phyloP scores from a whole-genome alignment of 805 yeast species.

The Saturnispora diversa region DNA sequence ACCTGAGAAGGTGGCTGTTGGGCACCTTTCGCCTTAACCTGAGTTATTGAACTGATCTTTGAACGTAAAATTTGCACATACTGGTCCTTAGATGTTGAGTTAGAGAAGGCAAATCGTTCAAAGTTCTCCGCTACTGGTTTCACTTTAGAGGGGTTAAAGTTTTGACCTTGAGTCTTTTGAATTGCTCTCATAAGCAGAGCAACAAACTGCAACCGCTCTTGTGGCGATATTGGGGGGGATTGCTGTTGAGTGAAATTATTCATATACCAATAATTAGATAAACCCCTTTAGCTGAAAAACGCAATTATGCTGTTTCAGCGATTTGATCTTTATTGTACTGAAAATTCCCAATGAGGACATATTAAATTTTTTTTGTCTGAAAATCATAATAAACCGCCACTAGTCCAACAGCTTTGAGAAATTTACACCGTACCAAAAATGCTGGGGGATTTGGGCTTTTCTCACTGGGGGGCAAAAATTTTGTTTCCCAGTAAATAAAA shows the following conservation, averaged over 20 bases:
- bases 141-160: constrained; percentile 32
- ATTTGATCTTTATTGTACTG: too few species aligned
- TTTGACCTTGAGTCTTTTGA: constrained; percentile 29
- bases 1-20: constrained; percentile 21
- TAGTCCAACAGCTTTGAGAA: too few species aligned
- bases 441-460: too few species aligned
- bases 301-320: too few species aligned
- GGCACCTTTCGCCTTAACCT: constrained; percentile 25
- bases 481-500: too few species aligned
- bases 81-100: constrained; percentile 49
- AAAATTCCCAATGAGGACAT: too few species aligned
- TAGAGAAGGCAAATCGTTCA: constrained; percentile 56
- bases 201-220: constrained; percentile 29
- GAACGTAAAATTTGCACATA: constrained; percentile 45
- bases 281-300: too few species aligned
- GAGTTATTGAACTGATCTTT: constrained; percentile 31
- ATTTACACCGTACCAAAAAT: too few species aligned
- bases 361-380: too few species aligned
- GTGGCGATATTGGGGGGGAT: constrained; percentile 21
- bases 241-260: constrained; percentile 11
- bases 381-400: too few species aligned
- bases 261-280: too few species aligned
- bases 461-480: too few species aligned
- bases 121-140: constrained; percentile 59
- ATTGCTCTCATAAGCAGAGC: constrained; percentile 27